Conservation (phyloP, 2,329 filamentous ascomycete species). For the Lachnellula occidentalis region DNA sequence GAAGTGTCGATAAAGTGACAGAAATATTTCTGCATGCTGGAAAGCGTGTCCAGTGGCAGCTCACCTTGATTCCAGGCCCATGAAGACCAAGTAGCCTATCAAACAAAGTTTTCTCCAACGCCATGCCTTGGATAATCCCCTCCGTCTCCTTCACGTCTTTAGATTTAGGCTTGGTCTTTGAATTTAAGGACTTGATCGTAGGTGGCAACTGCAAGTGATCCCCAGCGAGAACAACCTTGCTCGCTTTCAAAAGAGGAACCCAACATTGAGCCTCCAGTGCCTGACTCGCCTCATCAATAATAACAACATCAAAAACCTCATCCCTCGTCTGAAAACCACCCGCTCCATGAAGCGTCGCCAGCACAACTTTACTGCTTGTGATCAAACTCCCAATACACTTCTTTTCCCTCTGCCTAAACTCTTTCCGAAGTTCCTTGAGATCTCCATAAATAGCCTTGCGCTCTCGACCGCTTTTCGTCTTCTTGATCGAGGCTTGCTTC, state of each 20-base stretch:
- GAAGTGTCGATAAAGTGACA: not conserved
- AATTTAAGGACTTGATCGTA: slow-evolving; percentile 78
- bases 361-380: slow-evolving; percentile 73
- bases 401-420: slow-evolving; percentile 80
- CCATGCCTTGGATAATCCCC: slow-evolving; percentile 46
- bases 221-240: slow-evolving; percentile 84
- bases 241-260: slow-evolving; percentile 77
- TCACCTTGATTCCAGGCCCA: slow-evolving; percentile 68
- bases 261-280: slow-evolving; percentile 95
- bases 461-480: slow-evolving; percentile 76
- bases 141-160: slow-evolving; percentile 32
- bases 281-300: slow-evolving; percentile 95
- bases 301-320: slow-evolving; percentile 83
- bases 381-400: slow-evolving; percentile 75
- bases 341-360: slow-evolving; percentile 88
- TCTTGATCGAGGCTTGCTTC: slow-evolving; percentile 82
- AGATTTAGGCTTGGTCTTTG: slow-evolving; percentile 35
- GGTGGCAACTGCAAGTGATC: slow-evolving; percentile 93
- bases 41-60: not conserved
- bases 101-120: slow-evolving; percentile 86
- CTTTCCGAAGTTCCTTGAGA: slow-evolving; percentile 77
- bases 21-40: too few species aligned
- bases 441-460: slow-evolving; percentile 78
- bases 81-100: slow-evolving; percentile 80
- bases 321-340: slow-evolving; percentile 77